A percentile compares a stretch with the other conserved stretches of the same genome.
These are phyloP conservation scores for Acacia melanoxylon DNA, from an alignment of 306 rosid genomes.

Conservation along the genomic window DNA sequence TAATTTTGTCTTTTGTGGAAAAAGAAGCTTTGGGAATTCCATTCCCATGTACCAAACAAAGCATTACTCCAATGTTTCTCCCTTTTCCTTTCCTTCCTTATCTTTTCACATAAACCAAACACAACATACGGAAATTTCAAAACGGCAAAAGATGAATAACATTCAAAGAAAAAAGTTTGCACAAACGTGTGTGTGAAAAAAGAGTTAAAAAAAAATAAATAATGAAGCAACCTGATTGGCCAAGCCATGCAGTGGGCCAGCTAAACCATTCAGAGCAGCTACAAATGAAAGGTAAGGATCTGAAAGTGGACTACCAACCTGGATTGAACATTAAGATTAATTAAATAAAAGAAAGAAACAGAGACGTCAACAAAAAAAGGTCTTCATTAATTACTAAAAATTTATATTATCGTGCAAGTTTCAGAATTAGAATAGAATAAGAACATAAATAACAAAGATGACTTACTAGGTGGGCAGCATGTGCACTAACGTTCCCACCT, in stretches of 20 bases:
- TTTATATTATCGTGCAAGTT: background rate
- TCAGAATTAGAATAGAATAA: constrained; percentile 20
- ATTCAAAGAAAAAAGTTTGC: background rate
- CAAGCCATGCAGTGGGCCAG: constrained; percentile 99
- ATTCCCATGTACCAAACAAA: background rate
- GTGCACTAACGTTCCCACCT: constrained; percentile 99
- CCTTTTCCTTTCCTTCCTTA: background rate
- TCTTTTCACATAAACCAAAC: background rate
- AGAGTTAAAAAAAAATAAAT: constrained; percentile 3
- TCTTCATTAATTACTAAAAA: constrained; percentile 1
- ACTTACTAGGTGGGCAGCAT: constrained; percentile 91
- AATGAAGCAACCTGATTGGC: constrained; percentile 87
- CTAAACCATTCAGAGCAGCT: constrained; percentile 96
- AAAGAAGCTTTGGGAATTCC: background rate
- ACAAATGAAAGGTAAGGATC: constrained; percentile 98
- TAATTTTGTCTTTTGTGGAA: background rate
- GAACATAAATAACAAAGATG: background rate
- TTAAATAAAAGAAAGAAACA: constrained; percentile 21
- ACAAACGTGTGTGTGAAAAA: background rate
- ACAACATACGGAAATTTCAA: background rate
- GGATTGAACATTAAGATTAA: constrained; percentile 35
- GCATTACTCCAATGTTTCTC: background rate
- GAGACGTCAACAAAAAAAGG: constrained; percentile 11
- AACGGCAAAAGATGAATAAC: constrained; percentile 8
- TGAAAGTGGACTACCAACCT: constrained; percentile 95